A percentile compares a stretch with the other conserved stretches of the same genome.
phyloP scores from a whole-genome alignment of 768 basidiomycete species.

The Daedaleopsis sinensis region DNA sequence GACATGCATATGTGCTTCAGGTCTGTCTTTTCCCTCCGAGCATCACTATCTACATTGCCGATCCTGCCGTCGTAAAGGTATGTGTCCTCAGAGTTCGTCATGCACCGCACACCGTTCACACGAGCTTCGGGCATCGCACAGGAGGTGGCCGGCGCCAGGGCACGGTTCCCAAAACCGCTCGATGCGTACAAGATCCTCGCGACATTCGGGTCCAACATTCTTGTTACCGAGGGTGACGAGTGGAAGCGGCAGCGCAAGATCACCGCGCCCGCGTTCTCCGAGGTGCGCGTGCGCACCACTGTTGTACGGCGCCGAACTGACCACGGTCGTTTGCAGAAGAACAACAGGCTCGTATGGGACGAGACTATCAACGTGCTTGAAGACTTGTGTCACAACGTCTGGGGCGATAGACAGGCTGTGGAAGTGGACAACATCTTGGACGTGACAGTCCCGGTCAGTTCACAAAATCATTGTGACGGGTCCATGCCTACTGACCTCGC shows the following conservation, averaged over 20 bases:
- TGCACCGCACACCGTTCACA: too few species aligned
- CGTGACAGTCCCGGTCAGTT: slow-evolving; percentile 54
- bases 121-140: slow-evolving; percentile 28
- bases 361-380: slow-evolving; percentile 36
- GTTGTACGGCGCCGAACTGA: too few species aligned
- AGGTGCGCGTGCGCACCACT: slow-evolving; percentile 38
- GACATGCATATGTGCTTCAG: not conserved
- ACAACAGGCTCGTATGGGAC: slow-evolving; percentile 44
- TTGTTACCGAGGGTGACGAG: slow-evolving; percentile 61
- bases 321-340: slow-evolving; percentile 25
- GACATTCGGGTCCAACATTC: slow-evolving; percentile 63
- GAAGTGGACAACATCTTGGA: slow-evolving; percentile 49
- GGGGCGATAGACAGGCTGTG: slow-evolving; percentile 46
- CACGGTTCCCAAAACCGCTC: slow-evolving; percentile 61
- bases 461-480: not conserved
- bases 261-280: slow-evolving; percentile 63
- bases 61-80: slow-evolving; percentile 20
- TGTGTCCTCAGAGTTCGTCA: not conserved
- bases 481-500: not conserved
- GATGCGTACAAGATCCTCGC: slow-evolving; percentile 46
- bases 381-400: slow-evolving; percentile 44
- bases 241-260: slow-evolving; percentile 71
- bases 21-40: slow-evolving; percentile 2
- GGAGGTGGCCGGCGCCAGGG: slow-evolving; percentile 52
- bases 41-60: slow-evolving; percentile 15